Percentiles rank a stretch among this genome's conserved stretches.
Conservation (phyloP, 805 yeast genomes). For the Nadsonia fulvescens region DNA sequence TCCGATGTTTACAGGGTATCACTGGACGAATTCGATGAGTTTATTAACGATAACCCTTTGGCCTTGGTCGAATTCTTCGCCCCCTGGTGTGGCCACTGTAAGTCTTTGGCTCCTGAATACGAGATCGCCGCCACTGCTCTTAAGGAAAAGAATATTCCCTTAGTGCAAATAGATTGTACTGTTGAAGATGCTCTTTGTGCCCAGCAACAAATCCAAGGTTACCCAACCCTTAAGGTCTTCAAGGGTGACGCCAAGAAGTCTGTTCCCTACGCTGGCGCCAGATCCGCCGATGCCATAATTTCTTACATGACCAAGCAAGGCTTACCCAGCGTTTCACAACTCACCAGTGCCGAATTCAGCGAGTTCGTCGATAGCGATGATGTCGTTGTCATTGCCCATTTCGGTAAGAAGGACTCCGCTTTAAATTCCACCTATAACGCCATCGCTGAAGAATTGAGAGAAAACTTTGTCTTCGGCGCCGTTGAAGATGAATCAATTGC, state of each 20-base stretch:
- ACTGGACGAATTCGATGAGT: constrained; percentile 42
- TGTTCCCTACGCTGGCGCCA: constrained; percentile 66
- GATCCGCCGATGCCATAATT: constrained; percentile 64
- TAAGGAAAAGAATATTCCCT: constrained; percentile 21
- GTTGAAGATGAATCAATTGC: constrained; percentile 24
- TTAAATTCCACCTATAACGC: constrained; percentile 40
- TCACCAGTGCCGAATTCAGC: constrained; percentile 31
- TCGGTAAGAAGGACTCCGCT: constrained; percentile 31
- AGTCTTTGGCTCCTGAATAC: constrained; percentile 46
- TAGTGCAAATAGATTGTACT: constrained; percentile 69
- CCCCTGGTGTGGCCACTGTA: constrained; percentile 97
- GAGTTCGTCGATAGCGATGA: constrained; percentile 26
- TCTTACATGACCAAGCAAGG: constrained; percentile 67
- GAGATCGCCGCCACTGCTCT: constrained; percentile 47
- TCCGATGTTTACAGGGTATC: constrained; percentile 77
- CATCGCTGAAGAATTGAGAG: constrained; percentile 49
- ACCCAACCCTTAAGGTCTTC: constrained; percentile 70
- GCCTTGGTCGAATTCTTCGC: constrained; percentile 80
- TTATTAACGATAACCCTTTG: constrained; percentile 53
- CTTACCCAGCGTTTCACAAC: constrained; percentile 50
- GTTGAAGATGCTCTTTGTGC: constrained; percentile 53
- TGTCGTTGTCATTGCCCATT: constrained; percentile 31
- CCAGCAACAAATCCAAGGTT: constrained; percentile 50
- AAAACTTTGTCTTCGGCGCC: constrained; percentile 42
- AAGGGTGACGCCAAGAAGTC: constrained; percentile 20